These are phyloP conservation scores for Oehlia diaphana DNA, from an alignment of 192 early-diverging fungal species.

Conservation along the genomic window DNA sequence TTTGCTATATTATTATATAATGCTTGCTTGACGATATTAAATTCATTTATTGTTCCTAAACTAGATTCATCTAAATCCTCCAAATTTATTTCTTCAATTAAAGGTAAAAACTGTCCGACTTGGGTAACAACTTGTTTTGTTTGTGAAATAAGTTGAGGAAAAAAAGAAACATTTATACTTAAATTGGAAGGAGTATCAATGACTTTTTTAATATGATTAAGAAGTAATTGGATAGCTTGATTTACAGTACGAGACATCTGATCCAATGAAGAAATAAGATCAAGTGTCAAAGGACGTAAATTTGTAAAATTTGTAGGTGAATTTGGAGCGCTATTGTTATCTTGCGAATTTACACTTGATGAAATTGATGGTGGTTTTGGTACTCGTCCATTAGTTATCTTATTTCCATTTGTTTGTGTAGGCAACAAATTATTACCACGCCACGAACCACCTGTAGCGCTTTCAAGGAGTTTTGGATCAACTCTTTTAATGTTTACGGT, in stretches of 20 bases:
- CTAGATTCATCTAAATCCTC: constrained; percentile 30
- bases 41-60: constrained; percentile 39
- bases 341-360: not conserved
- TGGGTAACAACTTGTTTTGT: constrained; percentile 34
- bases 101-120: constrained; percentile 41
- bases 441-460: constrained; percentile 24
- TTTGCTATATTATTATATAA: constrained; percentile 67
- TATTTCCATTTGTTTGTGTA: not conserved
- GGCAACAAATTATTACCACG: constrained; percentile 26
- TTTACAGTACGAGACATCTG: constrained; percentile 37
- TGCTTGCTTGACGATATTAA: constrained; percentile 60
- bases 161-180: constrained; percentile 14
- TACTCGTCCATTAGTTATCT: not conserved
- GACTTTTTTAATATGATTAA: constrained; percentile 32
- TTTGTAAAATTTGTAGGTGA: not conserved
- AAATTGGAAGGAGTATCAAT: constrained; percentile 24
- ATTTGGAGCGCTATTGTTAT: not conserved
- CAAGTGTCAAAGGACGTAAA: constrained; percentile 16
- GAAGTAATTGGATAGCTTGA: constrained; percentile 33
- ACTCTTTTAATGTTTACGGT: constrained; percentile 30
- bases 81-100: constrained; percentile 37
- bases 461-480: constrained; percentile 23
- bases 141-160: constrained; percentile 40
- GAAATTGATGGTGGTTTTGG: not conserved
- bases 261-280: constrained; percentile 36